Evolutionary conservation across 345 rosid genomes (phyloP).

Genomic region (Eucalyptus virginea): DNA sequence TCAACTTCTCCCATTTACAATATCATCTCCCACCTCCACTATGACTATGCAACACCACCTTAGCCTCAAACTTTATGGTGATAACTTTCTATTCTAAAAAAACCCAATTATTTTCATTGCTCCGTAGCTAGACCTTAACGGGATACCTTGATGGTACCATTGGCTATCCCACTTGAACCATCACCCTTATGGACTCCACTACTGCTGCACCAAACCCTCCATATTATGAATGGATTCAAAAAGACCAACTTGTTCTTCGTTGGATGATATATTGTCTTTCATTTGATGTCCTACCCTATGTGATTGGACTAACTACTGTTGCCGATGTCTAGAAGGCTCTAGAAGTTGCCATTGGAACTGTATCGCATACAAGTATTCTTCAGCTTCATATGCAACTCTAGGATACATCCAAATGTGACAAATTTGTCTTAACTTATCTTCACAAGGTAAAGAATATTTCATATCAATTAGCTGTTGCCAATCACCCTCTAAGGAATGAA

Average conservation of each 20-base stretch:
- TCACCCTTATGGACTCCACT: neutral
- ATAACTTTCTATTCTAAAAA: too few relatives aligned
- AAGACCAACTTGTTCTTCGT: neutral
- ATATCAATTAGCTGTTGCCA: too few relatives aligned
- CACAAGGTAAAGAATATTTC: too few relatives aligned
- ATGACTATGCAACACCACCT: neutral
- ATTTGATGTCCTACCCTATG: too few relatives aligned
- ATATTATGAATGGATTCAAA: neutral
- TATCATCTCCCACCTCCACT: neutral
- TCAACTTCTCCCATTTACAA: neutral
- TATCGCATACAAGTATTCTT: neutral
- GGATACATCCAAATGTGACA: too few relatives aligned
- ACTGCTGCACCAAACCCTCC: neutral
- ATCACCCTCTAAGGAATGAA: too few relatives aligned
- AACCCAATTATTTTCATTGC: too few relatives aligned
- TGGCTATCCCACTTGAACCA: neutral
- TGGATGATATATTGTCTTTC: neutral
- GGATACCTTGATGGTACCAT: too few relatives aligned
- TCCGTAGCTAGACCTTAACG: accelerated
- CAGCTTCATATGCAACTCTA: neutral
- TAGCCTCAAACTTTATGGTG: accelerated
- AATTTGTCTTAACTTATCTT: too few relatives aligned
- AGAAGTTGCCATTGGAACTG: neutral
- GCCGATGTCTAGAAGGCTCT: neutral
- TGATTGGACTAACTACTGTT: too few relatives aligned